Conservation (phyloP, 1,284 basidiomycete genomes). For the Apiotrichum gracile region DNA sequence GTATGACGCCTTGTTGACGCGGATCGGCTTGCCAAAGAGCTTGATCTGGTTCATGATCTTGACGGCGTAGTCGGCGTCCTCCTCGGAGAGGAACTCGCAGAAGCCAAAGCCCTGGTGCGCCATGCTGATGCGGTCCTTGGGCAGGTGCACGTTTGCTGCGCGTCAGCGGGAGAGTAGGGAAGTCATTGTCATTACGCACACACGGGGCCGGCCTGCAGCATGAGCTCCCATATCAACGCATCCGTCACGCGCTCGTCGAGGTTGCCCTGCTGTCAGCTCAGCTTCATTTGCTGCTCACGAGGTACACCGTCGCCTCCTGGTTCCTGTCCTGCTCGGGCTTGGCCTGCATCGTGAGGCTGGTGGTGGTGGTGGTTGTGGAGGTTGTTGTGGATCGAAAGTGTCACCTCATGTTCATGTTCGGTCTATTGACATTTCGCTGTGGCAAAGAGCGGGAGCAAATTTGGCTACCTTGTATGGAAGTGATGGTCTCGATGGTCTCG, state of each 20-base stretch:
- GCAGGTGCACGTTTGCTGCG: slow-evolving; percentile 91
- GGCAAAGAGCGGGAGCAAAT: background rate
- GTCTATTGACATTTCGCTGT: background rate
- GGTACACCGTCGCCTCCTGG: slow-evolving; percentile 90
- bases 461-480: too few relatives aligned
- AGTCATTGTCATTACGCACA: slow-evolving; percentile 54
- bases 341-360: slow-evolving; percentile 25
- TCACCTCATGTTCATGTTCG: background rate
- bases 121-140: slow-evolving; percentile 98
- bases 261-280: slow-evolving; percentile 64
- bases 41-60: slow-evolving; percentile 99
- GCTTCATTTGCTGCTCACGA: slow-evolving; percentile 54
- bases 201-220: slow-evolving; percentile 96
- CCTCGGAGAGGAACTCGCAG: slow-evolving; percentile 96
- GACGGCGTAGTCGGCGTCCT: slow-evolving; percentile 97
- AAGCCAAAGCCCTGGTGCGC: slow-evolving; percentile 98
- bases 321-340: slow-evolving; percentile 76
- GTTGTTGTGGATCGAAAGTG: background rate
- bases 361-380: background rate
- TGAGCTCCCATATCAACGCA: slow-evolving; percentile 94
- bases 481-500: too few relatives aligned
- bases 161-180: background rate
- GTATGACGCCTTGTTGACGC: slow-evolving; percentile 96
- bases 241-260: slow-evolving; percentile 92
- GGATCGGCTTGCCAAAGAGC: slow-evolving; percentile 94